Percentiles rank a stretch among this genome's conserved stretches.
These are phyloP conservation scores for Kalmanozyma brasiliensis DNA, from an alignment of 1,284 basidiomycete species.

Conservation along the genomic window DNA sequence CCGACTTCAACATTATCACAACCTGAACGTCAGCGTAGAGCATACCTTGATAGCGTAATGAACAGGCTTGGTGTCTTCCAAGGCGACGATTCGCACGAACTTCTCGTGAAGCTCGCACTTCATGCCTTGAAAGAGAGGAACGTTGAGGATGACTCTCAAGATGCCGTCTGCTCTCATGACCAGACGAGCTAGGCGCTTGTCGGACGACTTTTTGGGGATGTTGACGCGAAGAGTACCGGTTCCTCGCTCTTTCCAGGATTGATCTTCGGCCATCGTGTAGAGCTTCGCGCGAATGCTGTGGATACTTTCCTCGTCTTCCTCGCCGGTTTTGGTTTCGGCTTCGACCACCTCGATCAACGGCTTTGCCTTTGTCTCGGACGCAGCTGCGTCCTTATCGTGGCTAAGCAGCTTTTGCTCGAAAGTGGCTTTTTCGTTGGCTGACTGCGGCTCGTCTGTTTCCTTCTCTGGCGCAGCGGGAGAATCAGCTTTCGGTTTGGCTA, in stretches of 20 bases:
- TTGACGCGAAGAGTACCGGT: slow-evolving; percentile 85
- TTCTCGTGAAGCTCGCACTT: slow-evolving; percentile 76
- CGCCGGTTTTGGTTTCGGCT: slow-evolving; percentile 75
- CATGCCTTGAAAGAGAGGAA: slow-evolving; percentile 87
- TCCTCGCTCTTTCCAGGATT: slow-evolving; percentile 87
- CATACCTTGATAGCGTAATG: slow-evolving; percentile 64
- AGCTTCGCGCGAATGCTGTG: slow-evolving; percentile 87
- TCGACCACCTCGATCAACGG: slow-evolving; percentile 35
- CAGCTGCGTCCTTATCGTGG: slow-evolving; percentile 13
- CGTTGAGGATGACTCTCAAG: slow-evolving; percentile 83
- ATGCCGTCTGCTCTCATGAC: slow-evolving; percentile 97
- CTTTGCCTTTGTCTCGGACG: slow-evolving; percentile 17
- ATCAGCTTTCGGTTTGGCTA: slow-evolving; percentile 35
- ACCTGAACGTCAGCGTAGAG: not conserved
- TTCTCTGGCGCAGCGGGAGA: slow-evolving; percentile 15
- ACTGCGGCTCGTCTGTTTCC: slow-evolving; percentile 10
- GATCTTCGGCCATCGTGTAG: slow-evolving; percentile 74
- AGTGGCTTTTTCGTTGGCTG: slow-evolving; percentile 18
- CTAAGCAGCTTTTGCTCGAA: slow-evolving; percentile 36
- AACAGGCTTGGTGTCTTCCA: slow-evolving; percentile 59
- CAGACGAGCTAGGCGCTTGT: slow-evolving; percentile 76
- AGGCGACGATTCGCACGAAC: slow-evolving; percentile 62
- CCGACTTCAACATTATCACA: too few species aligned
- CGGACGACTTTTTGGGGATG: slow-evolving; percentile 73
- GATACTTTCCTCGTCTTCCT: slow-evolving; percentile 88